Base-by-base conservation (phyloP, 2,329 filamentous ascomycete species). In the Fusarium protoensiforme region DNA sequence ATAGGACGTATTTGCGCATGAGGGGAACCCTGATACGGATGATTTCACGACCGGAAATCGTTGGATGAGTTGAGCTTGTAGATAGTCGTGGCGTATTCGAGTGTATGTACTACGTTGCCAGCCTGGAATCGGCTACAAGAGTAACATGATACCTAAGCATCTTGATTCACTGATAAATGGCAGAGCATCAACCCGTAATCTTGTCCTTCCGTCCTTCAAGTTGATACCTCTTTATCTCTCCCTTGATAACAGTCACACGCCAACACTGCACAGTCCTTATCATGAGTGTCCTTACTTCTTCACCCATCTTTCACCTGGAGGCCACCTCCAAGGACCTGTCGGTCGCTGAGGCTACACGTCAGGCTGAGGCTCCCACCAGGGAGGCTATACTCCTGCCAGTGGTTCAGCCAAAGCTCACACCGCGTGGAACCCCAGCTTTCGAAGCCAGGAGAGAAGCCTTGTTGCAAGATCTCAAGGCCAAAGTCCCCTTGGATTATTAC, bases 401-500 rank as follows among this genome's bases (percentile, higher is more conserved):
- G 20, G 53, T 27, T 4, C 16, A 57, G 33, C 53, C 53, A 36
- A 57, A 57, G 20, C 33, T 20, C 16, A 9, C 27, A 2, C 27
- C 39, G 4, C 33, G 41, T 46, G 80, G 80, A 4, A 76, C 77
- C 1, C 46, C 69, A 0, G 76, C 72, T 2, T 81, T 76, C n/a
- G 79, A 82, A 36, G 43, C 41, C 0, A 65, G 64, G 16, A 75
- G 78, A 6, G 62, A 65, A 8, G 36, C 64, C 1, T 73, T 83
- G 16, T 75, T 81, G 5, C 64, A 79, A 27, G 75, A 77, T 1
- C 81, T 85, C 29, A 75, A 76, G 6, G 64, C 75, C 36, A 79
- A 77, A 51, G 79, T 84, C 1, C 83, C 83, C 2, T 36, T 46
- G 2, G 65, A 71, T 6, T 69, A 81, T 24, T 75, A 71, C 14